phyloP scores from a whole-genome alignment of 306 rosid genomes.

The Ormosia semicastrata region DNA sequence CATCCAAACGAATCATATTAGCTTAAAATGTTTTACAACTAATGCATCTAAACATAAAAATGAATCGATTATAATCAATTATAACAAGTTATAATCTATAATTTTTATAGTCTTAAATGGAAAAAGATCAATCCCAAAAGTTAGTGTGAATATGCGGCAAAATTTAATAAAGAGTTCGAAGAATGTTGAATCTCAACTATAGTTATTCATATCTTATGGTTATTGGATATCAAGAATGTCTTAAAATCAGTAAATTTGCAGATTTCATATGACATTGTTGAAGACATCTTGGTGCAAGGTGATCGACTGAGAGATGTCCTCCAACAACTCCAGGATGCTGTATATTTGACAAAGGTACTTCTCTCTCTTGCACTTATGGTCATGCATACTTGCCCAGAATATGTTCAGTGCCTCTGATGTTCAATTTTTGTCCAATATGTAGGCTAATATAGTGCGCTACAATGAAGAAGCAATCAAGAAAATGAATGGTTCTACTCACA shows the following conservation, averaged over 20 bases:
- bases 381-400: background rate
- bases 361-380: constrained; percentile 7
- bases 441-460: constrained; percentile 83
- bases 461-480: constrained; percentile 74
- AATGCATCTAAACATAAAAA: too few relatives aligned
- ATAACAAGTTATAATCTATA: too few relatives aligned
- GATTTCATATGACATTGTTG: constrained; percentile 81
- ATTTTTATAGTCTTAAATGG: too few relatives aligned
- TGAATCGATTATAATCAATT: too few relatives aligned
- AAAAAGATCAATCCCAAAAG: background rate
- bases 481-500: constrained; percentile 60
- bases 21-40: too few relatives aligned
- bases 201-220: background rate
- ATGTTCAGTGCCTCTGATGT: constrained; percentile 19
- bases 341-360: constrained; percentile 77
- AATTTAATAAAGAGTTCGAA: background rate
- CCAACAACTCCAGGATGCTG: constrained; percentile 93
- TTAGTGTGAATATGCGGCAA: background rate
- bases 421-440: constrained; percentile 30
- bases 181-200: background rate
- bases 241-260: constrained; percentile 38
- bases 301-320: constrained; percentile 70
- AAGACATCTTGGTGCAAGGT: constrained; percentile 86
- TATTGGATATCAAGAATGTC: constrained; percentile 8
- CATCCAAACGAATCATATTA: too few relatives aligned